A percentile compares a stretch with the other conserved stretches of the same genome.
These are phyloP conservation scores for Spizellomyces sp. DNA, from an alignment of 192 early-diverging fungal genomes.

Conservation along the genomic window DNA sequence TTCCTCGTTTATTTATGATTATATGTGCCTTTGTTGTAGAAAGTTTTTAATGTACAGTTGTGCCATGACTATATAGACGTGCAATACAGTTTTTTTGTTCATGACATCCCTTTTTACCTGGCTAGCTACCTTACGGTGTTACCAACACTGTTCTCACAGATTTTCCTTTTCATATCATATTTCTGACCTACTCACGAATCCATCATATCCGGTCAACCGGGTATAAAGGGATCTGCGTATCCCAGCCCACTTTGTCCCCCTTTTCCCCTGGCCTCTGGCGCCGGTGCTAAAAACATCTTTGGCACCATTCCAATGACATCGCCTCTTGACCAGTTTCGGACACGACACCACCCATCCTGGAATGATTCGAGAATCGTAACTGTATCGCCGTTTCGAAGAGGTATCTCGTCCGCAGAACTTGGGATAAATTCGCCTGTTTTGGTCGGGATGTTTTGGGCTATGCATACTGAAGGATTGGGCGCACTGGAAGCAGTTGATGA, in stretches of 20 bases:
- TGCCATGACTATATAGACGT: no score
- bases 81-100: no score
- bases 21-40: no score
- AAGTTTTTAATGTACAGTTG: no score
- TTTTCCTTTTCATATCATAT: no score
- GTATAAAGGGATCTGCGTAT: slow-evolving; percentile 2
- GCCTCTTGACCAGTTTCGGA: slow-evolving; percentile 6
- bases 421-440: slow-evolving; percentile 5
- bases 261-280: no score
- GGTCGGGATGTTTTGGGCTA: slow-evolving; percentile 3
- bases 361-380: slow-evolving; percentile 7
- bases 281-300: not conserved
- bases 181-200: no score
- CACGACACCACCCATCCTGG: slow-evolving; percentile 17
- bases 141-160: no score
- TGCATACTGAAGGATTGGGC: not conserved
- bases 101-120: no score
- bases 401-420: slow-evolving; percentile 5
- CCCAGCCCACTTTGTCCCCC: not conserved
- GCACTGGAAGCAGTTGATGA: not conserved
- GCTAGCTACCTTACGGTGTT: no score
- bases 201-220: not conserved
- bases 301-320: slow-evolving; percentile 18
- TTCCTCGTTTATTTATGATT: no score
- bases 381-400: slow-evolving; percentile 13